Conservation (phyloP, 2,329 filamentous ascomycete genomes). For the Orbilia brochopaga region DNA sequence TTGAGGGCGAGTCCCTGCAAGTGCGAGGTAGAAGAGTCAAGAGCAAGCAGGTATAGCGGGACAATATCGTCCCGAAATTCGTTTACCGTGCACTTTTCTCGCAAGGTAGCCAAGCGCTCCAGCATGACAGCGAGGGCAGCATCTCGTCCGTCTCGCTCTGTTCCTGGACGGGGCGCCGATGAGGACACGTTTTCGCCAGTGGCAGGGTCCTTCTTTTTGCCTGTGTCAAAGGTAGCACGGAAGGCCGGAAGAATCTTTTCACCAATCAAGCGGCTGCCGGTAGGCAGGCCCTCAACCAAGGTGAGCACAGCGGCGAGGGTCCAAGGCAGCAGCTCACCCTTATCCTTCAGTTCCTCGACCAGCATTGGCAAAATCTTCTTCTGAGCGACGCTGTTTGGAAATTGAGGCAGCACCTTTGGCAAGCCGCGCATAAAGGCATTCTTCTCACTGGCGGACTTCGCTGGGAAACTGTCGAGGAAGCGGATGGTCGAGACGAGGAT, state of each 20-base stretch:
- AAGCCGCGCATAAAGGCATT: conserved; percentile 88
- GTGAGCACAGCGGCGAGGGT: conserved; percentile 93
- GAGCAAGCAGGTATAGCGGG: conserved; percentile 79
- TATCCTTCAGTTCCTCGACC: conserved; percentile 91
- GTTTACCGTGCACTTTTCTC: conserved; percentile 82
- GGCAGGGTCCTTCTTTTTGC: conserved; percentile 34
- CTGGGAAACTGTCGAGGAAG: conserved; percentile 87
- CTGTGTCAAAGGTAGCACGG: conserved; percentile 73
- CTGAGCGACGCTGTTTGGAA: conserved; percentile 90
- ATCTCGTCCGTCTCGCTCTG: conserved; percentile 69
- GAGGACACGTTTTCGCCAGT: conserved; percentile 30
- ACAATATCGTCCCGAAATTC: conserved; percentile 96
- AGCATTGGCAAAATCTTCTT: conserved; percentile 90
- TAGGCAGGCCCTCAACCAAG: conserved; percentile 79
- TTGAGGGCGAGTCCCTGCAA: conserved; percentile 84
- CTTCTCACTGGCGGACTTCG: conserved; percentile 91
- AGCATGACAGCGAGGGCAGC: conserved; percentile 89
- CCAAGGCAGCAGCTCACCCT: conserved; percentile 75
- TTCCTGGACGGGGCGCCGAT: conserved; percentile 40
- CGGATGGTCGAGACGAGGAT: conserved; percentile 94
- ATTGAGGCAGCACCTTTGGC: conserved; percentile 84
- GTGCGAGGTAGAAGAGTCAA: conserved; percentile 87
- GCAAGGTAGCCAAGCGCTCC: conserved; percentile 77
- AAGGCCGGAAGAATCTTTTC: conserved; percentile 85
- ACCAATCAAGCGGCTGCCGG: conserved; percentile 76